Conservation (phyloP, 495 filamentous ascomycete species). For the Aspergillus kassunensis region DNA sequence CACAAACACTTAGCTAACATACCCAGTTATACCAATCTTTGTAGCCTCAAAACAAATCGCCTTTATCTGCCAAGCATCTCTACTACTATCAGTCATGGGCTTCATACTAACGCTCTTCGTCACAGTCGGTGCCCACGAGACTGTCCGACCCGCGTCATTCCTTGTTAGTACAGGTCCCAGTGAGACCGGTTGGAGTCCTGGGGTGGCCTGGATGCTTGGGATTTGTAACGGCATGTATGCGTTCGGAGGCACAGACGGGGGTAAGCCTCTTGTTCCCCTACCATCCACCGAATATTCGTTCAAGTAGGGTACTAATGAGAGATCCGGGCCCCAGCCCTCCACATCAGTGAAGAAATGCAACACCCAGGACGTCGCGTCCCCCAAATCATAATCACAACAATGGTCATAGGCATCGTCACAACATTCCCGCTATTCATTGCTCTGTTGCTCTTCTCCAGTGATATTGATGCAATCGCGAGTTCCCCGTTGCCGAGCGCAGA, state of each 20-base stretch:
- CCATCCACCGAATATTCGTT: no score
- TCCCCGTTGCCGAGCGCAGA: constrained; percentile 22
- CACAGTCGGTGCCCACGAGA: constrained; percentile 20
- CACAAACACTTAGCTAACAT: neutral
- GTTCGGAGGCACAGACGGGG: constrained; percentile 25
- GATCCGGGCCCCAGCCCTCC: neutral
- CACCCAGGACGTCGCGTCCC: constrained; percentile 30
- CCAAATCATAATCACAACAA: constrained; percentile 30
- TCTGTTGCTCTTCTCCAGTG: constrained; percentile 29
- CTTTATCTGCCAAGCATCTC: constrained; percentile 13
- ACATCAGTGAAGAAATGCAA: constrained; percentile 30
- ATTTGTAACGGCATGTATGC: constrained; percentile 34
- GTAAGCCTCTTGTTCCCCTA: no score
- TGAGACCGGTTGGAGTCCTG: constrained; percentile 29
- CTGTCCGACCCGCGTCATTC: constrained; percentile 13
- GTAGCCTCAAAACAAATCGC: constrained; percentile 15
- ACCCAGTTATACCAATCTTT: constrained; percentile 24
- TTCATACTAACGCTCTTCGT: constrained; percentile 22
- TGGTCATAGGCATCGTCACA: constrained; percentile 34
- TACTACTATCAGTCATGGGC: constrained; percentile 21
- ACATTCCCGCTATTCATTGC: constrained; percentile 31
- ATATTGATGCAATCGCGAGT: constrained; percentile 26
- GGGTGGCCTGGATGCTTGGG: constrained; percentile 34
- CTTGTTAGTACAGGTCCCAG: constrained; percentile 17
- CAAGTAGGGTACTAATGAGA: no score